These are phyloP conservation scores for Cyberlindnera suaveolens DNA, from an alignment of 805 yeast genomes.

Conservation along the genomic window DNA sequence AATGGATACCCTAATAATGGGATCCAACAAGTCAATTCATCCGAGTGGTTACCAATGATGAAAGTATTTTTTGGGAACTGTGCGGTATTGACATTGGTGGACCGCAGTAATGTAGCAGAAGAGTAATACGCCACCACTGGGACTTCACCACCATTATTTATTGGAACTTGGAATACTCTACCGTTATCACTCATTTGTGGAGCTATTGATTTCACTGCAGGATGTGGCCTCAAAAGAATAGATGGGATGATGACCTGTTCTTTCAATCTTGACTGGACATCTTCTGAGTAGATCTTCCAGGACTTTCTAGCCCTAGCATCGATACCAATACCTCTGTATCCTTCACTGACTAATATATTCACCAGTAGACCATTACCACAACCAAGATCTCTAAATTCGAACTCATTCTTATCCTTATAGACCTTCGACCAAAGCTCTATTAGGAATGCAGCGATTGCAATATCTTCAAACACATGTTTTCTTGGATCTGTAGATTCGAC, in stretches of 20 bases:
- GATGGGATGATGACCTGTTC: constrained; percentile 86
- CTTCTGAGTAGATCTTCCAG: constrained; percentile 72
- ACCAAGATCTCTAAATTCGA: constrained; percentile 83
- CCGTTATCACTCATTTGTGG: constrained; percentile 60
- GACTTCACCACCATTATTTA: constrained; percentile 25
- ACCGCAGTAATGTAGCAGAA: constrained; percentile 37
- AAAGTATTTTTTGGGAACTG: constrained; percentile 70
- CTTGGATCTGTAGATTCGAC: constrained; percentile 91
- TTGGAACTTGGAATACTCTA: constrained; percentile 43
- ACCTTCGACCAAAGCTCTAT: constrained; percentile 75
- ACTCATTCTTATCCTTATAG: constrained; percentile 33
- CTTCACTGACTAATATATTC: constrained; percentile 69
- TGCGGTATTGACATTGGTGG: constrained; percentile 52
- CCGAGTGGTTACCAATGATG: constrained; percentile 90
- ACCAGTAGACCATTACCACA: constrained; percentile 93
- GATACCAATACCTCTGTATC: constrained; percentile 75
- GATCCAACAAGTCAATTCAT: constrained; percentile 93
- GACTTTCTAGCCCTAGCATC: constrained; percentile 89
- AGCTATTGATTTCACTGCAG: constrained; percentile 44
- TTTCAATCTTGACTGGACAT: constrained; percentile 48
- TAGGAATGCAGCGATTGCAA: constrained; percentile 90
- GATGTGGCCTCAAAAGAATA: constrained; percentile 62
- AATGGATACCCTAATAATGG: constrained; percentile 85
- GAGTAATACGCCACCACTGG: constrained; percentile 47
- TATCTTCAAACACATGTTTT: constrained; percentile 94